phyloP scores from a whole-genome alignment of 768 basidiomycete genomes.

The Mycena pura region DNA sequence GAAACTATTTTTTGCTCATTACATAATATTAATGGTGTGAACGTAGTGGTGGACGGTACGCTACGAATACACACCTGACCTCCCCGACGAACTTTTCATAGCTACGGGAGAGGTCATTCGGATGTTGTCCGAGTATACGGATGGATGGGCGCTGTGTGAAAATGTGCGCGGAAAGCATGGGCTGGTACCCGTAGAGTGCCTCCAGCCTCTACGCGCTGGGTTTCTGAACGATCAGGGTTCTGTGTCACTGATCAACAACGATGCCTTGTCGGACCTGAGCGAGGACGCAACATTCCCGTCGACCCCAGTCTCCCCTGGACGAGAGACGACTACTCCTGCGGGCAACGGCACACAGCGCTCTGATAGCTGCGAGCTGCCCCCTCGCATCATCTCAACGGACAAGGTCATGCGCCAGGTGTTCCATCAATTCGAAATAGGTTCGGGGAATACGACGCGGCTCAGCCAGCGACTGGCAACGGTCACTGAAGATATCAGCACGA shows the following conservation, averaged over 20 bases:
- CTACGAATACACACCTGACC: background rate
- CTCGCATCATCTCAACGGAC: conserved; percentile 4
- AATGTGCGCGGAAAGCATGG: conserved; percentile 1
- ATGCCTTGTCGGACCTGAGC: conserved; percentile 7
- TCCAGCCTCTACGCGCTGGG: background rate
- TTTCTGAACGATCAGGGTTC: background rate
- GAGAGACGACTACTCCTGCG: background rate
- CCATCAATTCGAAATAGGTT: conserved; percentile 3
- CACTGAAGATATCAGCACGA: conserved; percentile 2
- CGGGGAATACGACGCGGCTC: conserved; percentile 5
- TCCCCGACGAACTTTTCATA: conserved; percentile 6
- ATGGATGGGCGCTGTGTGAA: conserved; percentile 7
- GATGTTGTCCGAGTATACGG: conserved; percentile 4
- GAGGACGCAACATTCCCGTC: conserved; percentile 2
- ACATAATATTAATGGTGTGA: conserved; percentile 4
- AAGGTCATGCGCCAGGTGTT: conserved; percentile 8
- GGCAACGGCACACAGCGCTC: background rate
- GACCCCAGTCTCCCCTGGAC: conserved; percentile 5
- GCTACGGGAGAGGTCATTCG: conserved; percentile 3
- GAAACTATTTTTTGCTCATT: background rate
- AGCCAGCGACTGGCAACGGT: background rate
- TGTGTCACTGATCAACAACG: conserved; percentile 3
- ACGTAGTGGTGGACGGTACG: conserved; percentile 5
- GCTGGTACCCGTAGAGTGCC: conserved; percentile 8
- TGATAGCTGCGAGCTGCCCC: conserved; percentile 2